Evolutionary conservation across 1,284 basidiomycete species (phyloP), one percentile per base, ranked within the genome.

Genomic region (Phellinidium pouzarii): DNA sequence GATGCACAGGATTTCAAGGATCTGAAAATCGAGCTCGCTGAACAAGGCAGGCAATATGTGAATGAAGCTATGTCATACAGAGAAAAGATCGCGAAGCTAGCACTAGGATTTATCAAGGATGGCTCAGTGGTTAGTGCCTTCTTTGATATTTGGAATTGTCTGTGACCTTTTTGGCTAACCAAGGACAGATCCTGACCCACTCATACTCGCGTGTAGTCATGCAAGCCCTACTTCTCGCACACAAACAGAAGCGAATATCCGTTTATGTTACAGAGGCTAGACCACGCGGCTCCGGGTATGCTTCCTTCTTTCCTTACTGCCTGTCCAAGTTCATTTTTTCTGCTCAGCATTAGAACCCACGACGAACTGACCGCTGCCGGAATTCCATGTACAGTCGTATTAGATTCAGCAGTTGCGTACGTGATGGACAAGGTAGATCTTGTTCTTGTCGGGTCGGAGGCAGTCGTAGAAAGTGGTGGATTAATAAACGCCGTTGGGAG

Each of bases 191-290:
- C 64, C 77, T 98, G 55, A 97, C 93, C 3, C 95, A 98, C 70
- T 91, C 89, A 20, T 92, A 94, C 71, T 99, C 96, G 41, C 78
- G 96, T 60, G 94, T 98, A 23, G 95, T 99, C 44, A 89, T 96
- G 75, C 87, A 93, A 68, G 88, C 94, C 17, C 77, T 99, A 47
- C 77, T 98, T 47, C 78, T 84, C 57, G 94, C 94, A 5, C 87
- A 95, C 67, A 79, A 87, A 64, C 82, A 84, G 65, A 98, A 97
- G 71, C 79, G 94, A 52, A 93, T 99, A 69, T 91, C 88, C 63
- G 95, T 99, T 41, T 99, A 94, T 67, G 96, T 99, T 50, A 97
- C 96, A 52, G 93, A 97, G 78, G 91, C 91, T 34, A 78, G 93
- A 59, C 94, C 93, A 60, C 81, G 84, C 65, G 84, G 88, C 58